phyloP scores from a whole-genome alignment of 202 grass and related monocot genomes.

The Hordeum pubiflorum region DNA sequence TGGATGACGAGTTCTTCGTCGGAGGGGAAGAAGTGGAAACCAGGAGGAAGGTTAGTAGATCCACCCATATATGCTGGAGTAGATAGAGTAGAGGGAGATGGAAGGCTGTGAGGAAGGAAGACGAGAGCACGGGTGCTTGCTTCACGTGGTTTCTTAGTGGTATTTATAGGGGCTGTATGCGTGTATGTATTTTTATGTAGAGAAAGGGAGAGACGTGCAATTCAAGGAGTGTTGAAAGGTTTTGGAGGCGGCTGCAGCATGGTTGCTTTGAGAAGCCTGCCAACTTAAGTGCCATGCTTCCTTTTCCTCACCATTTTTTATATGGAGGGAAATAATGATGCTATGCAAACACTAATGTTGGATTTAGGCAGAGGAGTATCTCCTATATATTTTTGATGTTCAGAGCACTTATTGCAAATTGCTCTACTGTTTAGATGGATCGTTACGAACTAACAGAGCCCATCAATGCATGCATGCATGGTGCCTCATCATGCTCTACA shows the following conservation, averaged over 20 bases:
- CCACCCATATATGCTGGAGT: slow-evolving; percentile 43
- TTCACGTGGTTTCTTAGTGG: slow-evolving; percentile 32
- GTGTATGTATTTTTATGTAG: slow-evolving; percentile 17
- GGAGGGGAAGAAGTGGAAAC: slow-evolving; percentile 89
- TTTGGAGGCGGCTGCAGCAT: slow-evolving; percentile 41
- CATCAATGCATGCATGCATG: slow-evolving; percentile 37
- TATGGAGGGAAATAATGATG: slow-evolving; percentile 19
- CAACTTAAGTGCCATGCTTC: slow-evolving; percentile 32
- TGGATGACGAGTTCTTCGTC: slow-evolving; percentile 83
- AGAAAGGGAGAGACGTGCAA: slow-evolving; percentile 29
- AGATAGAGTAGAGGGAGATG: slow-evolving; percentile 17
- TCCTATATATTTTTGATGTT: slow-evolving; percentile 9
- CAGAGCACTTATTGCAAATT: slow-evolving; percentile 6
- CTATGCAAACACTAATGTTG: slow-evolving; percentile 26
- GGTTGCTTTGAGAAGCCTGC: slow-evolving; percentile 35
- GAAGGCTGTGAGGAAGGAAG: slow-evolving; percentile 11
- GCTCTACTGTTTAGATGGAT: slow-evolving; percentile 2
- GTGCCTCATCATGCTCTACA: slow-evolving; percentile 30
- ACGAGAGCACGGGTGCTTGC: slow-evolving; percentile 28
- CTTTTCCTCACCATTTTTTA: slow-evolving; percentile 13
- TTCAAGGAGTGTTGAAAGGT: slow-evolving; percentile 36
- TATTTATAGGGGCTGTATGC: slow-evolving; percentile 43
- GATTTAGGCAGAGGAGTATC: slow-evolving; percentile 14
- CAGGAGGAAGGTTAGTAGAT: slow-evolving; percentile 69
- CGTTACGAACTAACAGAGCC: background rate